Percentiles rank a stretch among this genome's conserved stretches.
Evolutionary conservation across 2,329 filamentous ascomycete genomes (phyloP).

Genomic region (Claviceps pusilla): DNA sequence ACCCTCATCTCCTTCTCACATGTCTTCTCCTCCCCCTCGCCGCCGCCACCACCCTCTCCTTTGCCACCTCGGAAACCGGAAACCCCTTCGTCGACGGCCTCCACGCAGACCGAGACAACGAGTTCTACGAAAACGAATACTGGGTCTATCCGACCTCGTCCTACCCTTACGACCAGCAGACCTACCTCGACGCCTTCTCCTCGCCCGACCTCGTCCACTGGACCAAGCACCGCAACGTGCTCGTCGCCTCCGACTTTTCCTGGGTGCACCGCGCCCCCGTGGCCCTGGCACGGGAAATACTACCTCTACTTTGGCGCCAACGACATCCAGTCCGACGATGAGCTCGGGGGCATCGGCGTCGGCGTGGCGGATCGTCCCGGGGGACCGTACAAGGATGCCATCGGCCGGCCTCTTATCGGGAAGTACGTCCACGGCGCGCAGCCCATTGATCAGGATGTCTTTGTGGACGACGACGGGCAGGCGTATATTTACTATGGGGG

Average conservation of each 20-base stretch:
- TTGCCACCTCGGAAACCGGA: conserved; percentile 25
- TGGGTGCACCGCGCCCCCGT: conserved; percentile 32
- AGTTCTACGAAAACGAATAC: conserved; percentile 28
- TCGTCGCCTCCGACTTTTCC: conserved; percentile 17
- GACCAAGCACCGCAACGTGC: conserved; percentile 30
- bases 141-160: conserved; percentile 36
- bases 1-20: neutral
- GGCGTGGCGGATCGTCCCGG: conserved; percentile 18
- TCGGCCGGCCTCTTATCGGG: conserved; percentile 20
- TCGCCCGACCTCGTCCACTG: conserved; percentile 32
- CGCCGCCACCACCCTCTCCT: conserved; percentile 11
- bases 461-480: conserved; percentile 27
- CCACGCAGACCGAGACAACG: conserved; percentile 36
- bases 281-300: conserved; percentile 31
- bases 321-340: conserved; percentile 22
- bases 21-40: neutral
- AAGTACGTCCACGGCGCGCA: conserved; percentile 30
- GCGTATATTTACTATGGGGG: conserved; percentile 28
- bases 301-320: conserved; percentile 37
- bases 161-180: conserved; percentile 28
- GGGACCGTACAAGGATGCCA: conserved; percentile 21
- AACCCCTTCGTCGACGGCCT: conserved; percentile 34
- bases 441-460: conserved; percentile 27
- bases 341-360: conserved; percentile 26
- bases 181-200: conserved; percentile 35